Conservation (phyloP, 805 yeast genomes). For the Kurtzmaniella cleridarum region DNA sequence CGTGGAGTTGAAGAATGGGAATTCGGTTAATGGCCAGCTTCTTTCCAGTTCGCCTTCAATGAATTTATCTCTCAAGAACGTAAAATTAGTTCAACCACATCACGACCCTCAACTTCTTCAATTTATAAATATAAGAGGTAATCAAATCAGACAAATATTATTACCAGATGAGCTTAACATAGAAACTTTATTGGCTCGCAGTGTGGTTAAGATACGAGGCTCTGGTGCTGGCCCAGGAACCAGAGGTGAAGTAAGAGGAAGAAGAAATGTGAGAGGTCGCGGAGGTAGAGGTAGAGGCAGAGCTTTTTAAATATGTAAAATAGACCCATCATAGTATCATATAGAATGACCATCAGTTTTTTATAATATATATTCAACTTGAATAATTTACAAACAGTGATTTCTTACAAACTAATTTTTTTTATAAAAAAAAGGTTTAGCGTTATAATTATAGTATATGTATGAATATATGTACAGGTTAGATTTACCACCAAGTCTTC, state of each 20-base stretch:
- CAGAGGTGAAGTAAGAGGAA: slow-evolving; percentile 10
- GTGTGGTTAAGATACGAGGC: slow-evolving; percentile 38
- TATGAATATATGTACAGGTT: slow-evolving; percentile 1
- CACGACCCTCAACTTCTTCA: slow-evolving; percentile 69
- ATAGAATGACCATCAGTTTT: not conserved
- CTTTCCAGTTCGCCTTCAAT: slow-evolving; percentile 83
- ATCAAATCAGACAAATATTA: slow-evolving; percentile 75
- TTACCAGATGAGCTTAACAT: slow-evolving; percentile 83
- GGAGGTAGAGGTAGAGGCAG: slow-evolving; percentile 14
- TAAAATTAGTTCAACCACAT: slow-evolving; percentile 67
- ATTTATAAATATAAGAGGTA: slow-evolving; percentile 82
- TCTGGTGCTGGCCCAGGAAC: slow-evolving; percentile 39
- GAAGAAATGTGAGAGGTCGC: slow-evolving; percentile 16
- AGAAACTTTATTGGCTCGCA: slow-evolving; percentile 54
- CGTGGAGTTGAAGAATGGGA: slow-evolving; percentile 88
- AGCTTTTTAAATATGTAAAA: too few relatives aligned
- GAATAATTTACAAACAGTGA: too few relatives aligned
- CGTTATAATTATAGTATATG: slow-evolving; percentile 3
- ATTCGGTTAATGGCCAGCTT: slow-evolving; percentile 77
- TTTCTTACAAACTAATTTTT: too few relatives aligned
- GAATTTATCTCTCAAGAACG: slow-evolving; percentile 80
- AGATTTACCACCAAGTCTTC: slow-evolving; percentile 32
- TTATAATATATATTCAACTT: too few relatives aligned
- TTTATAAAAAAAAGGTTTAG: too few relatives aligned
- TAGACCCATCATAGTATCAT: too few relatives aligned